Percentiles rank a stretch among this genome's conserved stretches.
Evolutionary conservation across 257 asterid species (phyloP).

Genomic region (Schizonepeta tenuifolia): DNA sequence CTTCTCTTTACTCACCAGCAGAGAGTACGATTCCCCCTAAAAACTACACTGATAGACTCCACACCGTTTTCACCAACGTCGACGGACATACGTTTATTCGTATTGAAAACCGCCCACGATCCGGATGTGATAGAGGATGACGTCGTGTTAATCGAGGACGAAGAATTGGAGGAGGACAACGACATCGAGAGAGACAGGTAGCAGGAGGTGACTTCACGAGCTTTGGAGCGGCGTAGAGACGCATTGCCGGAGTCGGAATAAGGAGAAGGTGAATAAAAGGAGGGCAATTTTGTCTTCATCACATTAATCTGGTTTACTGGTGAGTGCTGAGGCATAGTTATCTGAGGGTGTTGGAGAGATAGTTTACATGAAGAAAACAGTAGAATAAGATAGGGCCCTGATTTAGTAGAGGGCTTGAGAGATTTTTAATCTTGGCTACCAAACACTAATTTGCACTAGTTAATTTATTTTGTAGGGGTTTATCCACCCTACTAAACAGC

Average conservation of each 20-base stretch:
- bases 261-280: too few species aligned
- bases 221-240: slow-evolving; percentile 55
- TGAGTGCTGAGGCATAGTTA: too few species aligned
- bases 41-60: slow-evolving; percentile 81
- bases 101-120: slow-evolving; percentile 56
- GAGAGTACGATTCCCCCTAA: slow-evolving; percentile 74
- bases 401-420: too few species aligned
- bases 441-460: too few species aligned
- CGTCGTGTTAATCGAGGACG: slow-evolving; percentile 56
- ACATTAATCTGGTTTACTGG: too few species aligned
- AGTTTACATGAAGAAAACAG: too few species aligned
- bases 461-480: too few species aligned
- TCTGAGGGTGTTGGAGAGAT: too few species aligned
- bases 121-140: slow-evolving; percentile 58
- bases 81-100: slow-evolving; percentile 53
- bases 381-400: too few species aligned
- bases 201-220: slow-evolving; percentile 66
- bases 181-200: slow-evolving; percentile 64
- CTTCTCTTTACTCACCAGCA: slow-evolving; percentile 61
- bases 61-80: slow-evolving; percentile 54
- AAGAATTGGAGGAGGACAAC: slow-evolving; percentile 57
- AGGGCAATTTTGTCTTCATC: too few species aligned
- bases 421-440: too few species aligned
- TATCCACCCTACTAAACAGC: too few species aligned
- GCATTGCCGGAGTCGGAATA: slow-evolving; percentile 67